These are phyloP conservation scores for Entophlyctis helioformis DNA, from an alignment of 192 early-diverging fungal species.

Conservation along the genomic window DNA sequence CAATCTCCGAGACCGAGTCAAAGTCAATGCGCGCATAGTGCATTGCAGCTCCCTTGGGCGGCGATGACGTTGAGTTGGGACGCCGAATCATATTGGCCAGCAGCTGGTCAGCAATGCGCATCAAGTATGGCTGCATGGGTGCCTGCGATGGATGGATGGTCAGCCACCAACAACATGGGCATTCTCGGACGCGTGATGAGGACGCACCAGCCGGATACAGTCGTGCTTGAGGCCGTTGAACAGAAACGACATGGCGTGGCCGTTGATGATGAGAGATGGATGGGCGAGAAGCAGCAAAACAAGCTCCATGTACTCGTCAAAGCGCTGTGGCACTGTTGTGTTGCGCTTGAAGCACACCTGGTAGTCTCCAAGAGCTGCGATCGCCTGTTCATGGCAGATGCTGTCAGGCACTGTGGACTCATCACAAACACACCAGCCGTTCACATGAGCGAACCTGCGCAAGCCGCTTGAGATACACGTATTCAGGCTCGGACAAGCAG, in stretches of 20 bases:
- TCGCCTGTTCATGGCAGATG: too few species aligned
- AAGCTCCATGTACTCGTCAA: slow-evolving; percentile 9
- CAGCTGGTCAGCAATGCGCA: too few species aligned
- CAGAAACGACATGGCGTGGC: slow-evolving; percentile 7
- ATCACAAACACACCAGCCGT: too few species aligned
- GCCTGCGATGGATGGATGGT: too few species aligned
- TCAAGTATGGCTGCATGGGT: too few species aligned
- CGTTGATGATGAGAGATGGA: slow-evolving; percentile 11
- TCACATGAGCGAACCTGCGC: too few species aligned
- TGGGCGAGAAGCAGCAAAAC: slow-evolving; percentile 12
- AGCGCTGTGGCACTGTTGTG: slow-evolving; percentile 1
- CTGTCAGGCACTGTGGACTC: too few species aligned
- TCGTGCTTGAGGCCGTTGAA: slow-evolving; percentile 8
- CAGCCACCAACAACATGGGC: too few species aligned
- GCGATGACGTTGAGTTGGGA: too few species aligned
- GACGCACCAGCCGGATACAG: slow-evolving; percentile 2
- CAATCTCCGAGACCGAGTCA: slow-evolving; percentile 4
- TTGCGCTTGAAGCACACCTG: slow-evolving; percentile 11
- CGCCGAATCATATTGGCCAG: too few species aligned
- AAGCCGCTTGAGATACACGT: slow-evolving; percentile 18
- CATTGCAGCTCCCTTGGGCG: background rate
- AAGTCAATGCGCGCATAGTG: slow-evolving; percentile 13
- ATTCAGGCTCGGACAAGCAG: slow-evolving; percentile 6
- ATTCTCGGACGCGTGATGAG: too few species aligned
- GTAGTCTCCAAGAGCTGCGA: slow-evolving; percentile 7